Conservation (phyloP, 2,329 filamentous ascomycete genomes). For the Pseudocercospora cruenta region DNA sequence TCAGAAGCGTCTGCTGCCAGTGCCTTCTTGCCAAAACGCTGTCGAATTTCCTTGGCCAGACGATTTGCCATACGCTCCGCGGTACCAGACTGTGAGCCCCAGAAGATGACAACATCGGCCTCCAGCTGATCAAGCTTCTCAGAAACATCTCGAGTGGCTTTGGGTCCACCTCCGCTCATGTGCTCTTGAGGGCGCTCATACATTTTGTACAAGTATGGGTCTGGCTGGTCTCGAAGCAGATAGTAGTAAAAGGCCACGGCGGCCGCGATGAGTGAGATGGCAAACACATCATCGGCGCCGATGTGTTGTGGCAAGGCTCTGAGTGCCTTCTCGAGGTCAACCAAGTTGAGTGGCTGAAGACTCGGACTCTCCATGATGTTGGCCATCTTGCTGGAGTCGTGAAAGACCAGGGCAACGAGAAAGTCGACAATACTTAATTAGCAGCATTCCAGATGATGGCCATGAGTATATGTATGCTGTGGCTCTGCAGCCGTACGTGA, state of each 20-base stretch:
- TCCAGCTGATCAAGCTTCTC: slow-evolving; percentile 46
- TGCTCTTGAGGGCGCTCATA: slow-evolving; percentile 55
- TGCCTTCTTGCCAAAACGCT: slow-evolving; percentile 46
- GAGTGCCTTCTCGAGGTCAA: slow-evolving; percentile 18
- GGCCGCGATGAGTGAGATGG: slow-evolving; percentile 22
- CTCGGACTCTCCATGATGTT: slow-evolving; percentile 5
- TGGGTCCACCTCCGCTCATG: slow-evolving; percentile 36
- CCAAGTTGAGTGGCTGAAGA: slow-evolving; percentile 9
- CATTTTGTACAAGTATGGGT: slow-evolving; percentile 54
- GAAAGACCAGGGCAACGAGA: no score
- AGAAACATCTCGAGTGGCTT: slow-evolving; percentile 48
- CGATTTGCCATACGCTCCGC: slow-evolving; percentile 49
- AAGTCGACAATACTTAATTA: not conserved
- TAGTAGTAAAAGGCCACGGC: slow-evolving; percentile 21
- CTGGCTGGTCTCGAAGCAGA: slow-evolving; percentile 51
- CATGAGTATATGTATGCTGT: not conserved
- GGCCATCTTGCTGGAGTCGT: not conserved
- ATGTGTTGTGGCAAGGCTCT: slow-evolving; percentile 10
- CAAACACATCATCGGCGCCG: slow-evolving; percentile 21
- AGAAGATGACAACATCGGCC: slow-evolving; percentile 48
- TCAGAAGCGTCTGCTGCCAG: slow-evolving; percentile 53
- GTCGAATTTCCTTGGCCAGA: slow-evolving; percentile 45
- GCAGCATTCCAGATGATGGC: not conserved
- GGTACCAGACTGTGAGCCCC: slow-evolving; percentile 55
- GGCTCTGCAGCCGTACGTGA: no score